These are phyloP conservation scores for Coemansia sp. DNA, from an alignment of 192 early-diverging fungal genomes.

Conservation along the genomic window DNA sequence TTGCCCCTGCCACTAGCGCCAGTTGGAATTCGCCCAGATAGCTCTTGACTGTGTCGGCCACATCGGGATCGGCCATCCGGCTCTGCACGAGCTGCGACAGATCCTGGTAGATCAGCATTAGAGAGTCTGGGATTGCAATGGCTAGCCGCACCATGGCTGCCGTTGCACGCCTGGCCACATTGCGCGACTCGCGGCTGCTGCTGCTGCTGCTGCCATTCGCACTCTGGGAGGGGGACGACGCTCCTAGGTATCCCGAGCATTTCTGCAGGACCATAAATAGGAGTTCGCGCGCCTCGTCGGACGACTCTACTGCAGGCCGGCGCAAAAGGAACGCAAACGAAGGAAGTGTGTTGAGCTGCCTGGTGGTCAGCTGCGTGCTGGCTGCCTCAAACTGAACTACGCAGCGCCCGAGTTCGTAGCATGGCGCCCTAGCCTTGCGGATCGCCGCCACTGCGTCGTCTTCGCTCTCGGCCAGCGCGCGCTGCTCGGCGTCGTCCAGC, in stretches of 20 bases:
- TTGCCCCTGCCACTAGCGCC: conserved; percentile 38
- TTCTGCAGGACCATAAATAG: conserved; percentile 36
- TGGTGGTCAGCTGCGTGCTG: conserved; percentile 1
- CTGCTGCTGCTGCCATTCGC: not conserved
- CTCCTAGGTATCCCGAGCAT: conserved; percentile 19
- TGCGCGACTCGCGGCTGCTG: conserved; percentile 13
- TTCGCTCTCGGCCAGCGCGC: conserved; percentile 35
- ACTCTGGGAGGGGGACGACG: not conserved
- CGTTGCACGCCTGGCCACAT: conserved; percentile 34
- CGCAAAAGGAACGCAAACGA: conserved; percentile 50
- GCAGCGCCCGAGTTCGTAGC: conserved; percentile 31
- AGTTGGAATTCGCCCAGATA: conserved; percentile 49
- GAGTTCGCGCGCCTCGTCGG: conserved; percentile 23
- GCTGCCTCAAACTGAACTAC: conserved; percentile 11
- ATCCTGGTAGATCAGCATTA: conserved; percentile 45
- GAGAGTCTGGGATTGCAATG: conserved; percentile 37
- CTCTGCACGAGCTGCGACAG: conserved; percentile 36
- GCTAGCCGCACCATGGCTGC: conserved; percentile 45
- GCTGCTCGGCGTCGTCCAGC: conserved; percentile 49
- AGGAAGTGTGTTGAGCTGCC: conserved; percentile 48
- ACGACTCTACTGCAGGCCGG: conserved; percentile 12
- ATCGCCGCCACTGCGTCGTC: not conserved
- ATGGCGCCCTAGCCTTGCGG: conserved; percentile 18
- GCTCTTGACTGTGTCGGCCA: conserved; percentile 29
- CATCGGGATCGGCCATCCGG: conserved; percentile 19